Conservation (phyloP, 2,329 filamentous ascomycete genomes). For the Thelonectria olida region DNA sequence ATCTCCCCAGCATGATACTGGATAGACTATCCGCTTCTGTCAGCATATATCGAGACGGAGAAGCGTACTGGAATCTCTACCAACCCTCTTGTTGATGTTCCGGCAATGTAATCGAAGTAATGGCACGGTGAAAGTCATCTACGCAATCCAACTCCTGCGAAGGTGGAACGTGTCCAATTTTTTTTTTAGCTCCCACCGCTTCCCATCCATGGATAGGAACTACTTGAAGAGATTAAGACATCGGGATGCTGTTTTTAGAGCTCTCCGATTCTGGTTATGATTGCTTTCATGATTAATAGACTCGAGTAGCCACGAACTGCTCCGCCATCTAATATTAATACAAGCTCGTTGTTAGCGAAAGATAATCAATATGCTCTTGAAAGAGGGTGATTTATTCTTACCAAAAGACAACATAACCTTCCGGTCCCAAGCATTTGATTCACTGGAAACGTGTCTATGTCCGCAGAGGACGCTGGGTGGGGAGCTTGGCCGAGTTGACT, state of each 20-base stretch:
- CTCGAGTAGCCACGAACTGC: slow-evolving; percentile 12
- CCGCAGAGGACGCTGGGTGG: too few species aligned
- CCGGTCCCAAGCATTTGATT: too few species aligned
- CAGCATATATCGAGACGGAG: too few species aligned
- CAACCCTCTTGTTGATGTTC: slow-evolving; percentile 3
- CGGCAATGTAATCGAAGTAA: slow-evolving; percentile 7
- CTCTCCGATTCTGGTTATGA: slow-evolving; percentile 5
- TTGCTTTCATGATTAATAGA: slow-evolving; percentile 7
- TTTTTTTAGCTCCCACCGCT: neutral
- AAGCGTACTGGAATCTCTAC: too few species aligned
- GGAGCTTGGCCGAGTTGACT: too few species aligned
- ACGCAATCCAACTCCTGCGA: neutral
- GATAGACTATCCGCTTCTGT: neutral
- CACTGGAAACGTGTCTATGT: too few species aligned
- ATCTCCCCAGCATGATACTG: slow-evolving; percentile 3
- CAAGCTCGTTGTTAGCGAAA: neutral
- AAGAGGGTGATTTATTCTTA: too few species aligned
- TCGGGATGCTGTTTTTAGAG: neutral
- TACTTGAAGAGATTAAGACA: neutral
- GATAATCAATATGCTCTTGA: neutral
- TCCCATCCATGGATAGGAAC: neutral
- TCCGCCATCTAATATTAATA: slow-evolving; percentile 6
- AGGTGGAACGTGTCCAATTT: too few species aligned
- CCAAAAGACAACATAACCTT: too few species aligned
- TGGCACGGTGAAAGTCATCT: slow-evolving; percentile 2